These are phyloP conservation scores for Rhytidhysteron rufulum DNA, from an alignment of 2,329 filamentous ascomycete genomes.

Conservation along the genomic window DNA sequence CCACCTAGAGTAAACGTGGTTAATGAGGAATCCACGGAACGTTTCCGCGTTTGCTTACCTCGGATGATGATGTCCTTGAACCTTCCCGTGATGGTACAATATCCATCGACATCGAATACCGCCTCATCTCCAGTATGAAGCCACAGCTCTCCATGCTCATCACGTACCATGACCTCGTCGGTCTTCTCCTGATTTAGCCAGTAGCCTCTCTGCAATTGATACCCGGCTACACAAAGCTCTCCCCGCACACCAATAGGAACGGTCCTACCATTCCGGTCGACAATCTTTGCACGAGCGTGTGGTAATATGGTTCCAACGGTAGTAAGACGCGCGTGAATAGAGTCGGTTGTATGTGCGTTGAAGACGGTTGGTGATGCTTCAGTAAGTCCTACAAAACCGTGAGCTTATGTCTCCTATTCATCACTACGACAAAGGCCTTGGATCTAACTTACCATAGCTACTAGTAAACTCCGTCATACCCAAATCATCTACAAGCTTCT, in stretches of 20 bases:
- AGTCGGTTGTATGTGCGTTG: conserved; percentile 72
- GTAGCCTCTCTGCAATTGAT: conserved; percentile 65
- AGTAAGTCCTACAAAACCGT: conserved; percentile 69
- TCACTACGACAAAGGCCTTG: too few relatives aligned
- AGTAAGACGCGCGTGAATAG: conserved; percentile 61
- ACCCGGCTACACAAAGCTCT: conserved; percentile 75
- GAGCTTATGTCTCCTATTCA: not conserved
- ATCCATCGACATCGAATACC: conserved; percentile 45
- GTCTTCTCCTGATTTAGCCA: conserved; percentile 71
- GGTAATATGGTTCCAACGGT: conserved; percentile 76
- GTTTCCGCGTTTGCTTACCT: too few relatives aligned
- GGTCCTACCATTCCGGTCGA: conserved; percentile 62
- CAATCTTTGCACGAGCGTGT: conserved; percentile 70
- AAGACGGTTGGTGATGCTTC: conserved; percentile 78
- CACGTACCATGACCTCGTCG: conserved; percentile 64
- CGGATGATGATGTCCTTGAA: conserved; percentile 80
- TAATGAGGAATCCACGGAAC: too few relatives aligned
- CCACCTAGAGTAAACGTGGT: conserved; percentile 25
- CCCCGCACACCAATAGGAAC: conserved; percentile 66
- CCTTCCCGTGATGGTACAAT: conserved; percentile 68
- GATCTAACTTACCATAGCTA: conserved; percentile 36
- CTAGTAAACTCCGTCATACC: conserved; percentile 69
- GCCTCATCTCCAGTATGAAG: conserved; percentile 39
- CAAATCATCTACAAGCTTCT: conserved; percentile 64
- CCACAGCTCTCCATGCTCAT: conserved; percentile 52